These are phyloP conservation scores for Giardia muris DNA, from an alignment of 208 protist genomes.

Conservation along the genomic window DNA sequence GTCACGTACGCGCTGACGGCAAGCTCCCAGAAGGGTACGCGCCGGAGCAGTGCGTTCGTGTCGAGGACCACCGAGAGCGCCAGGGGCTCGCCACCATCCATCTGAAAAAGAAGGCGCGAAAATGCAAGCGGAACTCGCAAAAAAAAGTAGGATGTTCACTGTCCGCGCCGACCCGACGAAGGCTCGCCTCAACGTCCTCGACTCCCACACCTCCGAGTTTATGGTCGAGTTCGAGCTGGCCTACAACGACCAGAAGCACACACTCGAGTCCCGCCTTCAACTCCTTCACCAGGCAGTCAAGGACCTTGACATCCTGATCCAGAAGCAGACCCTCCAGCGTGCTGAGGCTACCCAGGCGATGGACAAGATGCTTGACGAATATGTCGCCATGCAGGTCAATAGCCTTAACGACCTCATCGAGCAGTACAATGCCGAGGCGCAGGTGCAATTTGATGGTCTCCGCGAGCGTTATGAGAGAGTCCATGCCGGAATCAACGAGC, in stretches of 20 bases:
- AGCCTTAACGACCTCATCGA: not conserved
- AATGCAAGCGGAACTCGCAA: not conserved
- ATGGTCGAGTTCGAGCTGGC: not conserved
- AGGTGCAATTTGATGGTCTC: not conserved
- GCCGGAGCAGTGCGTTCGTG: not conserved
- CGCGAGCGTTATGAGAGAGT: not conserved
- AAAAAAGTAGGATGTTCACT: not conserved
- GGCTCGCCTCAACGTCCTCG: not conserved
- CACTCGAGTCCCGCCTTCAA: not conserved
- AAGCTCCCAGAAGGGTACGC: not conserved
- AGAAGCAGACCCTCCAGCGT: not conserved
- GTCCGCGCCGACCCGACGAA: slow-evolving; percentile 1
- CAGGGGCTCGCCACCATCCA: too few species aligned
- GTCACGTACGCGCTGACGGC: not conserved
- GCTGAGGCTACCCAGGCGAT: not conserved
- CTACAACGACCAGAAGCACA: not conserved
- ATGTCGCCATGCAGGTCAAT: not conserved
- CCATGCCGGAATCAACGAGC: not conserved
- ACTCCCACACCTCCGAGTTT: not conserved
- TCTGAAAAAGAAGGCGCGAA: not conserved
- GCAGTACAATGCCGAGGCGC: not conserved
- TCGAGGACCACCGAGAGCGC: not conserved
- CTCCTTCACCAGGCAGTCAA: not conserved
- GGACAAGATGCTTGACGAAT: not conserved
- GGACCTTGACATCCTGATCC: slow-evolving; percentile 3